Evolutionary conservation across 331 rosid genomes (phyloP), one percentile per base, ranked within the genome.

Genomic region (Prunus yedoensis): DNA sequence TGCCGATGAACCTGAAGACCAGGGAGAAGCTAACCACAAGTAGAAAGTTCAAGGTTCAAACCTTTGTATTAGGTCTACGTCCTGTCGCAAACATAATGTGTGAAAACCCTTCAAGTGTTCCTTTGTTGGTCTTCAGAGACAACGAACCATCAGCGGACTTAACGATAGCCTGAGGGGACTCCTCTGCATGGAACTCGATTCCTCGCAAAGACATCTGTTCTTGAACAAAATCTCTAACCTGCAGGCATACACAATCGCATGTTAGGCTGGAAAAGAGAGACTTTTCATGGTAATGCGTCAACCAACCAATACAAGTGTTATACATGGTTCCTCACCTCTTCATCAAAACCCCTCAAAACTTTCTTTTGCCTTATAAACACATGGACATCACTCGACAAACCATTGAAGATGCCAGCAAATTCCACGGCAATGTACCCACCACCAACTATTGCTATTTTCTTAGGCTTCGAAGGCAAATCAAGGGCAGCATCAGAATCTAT

Each of bases 401-500:
- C 97, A 78, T 83, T 88, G 83, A 95, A 95, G 70, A 95, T 95
- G 73, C 98, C 98, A 65, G 99, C 99, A 88, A 95, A 95, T 84
- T 95, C 99, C 82, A 95, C 38, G 23, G 97, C 98, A 77, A 95
- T 95, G 85, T 92, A 95, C 6, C 99, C 99, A 78, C 99, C 99
- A 73, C 99, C 99, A 80, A 95, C 89, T 68, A 95, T 95, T 53
- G 98, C 99, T 85, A 95, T 87, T 78, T 92, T 95, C 87, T 75
- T 77, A 58, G 99, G 99, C 80, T 87, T 89, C 30, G 96, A 83
- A 56, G 97, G 93, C 85, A 95, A 88, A 73, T 95, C 99, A 69
- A 95, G 99, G 51, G 99, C 98, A 72, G 92, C 91, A 88, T 95
- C 99, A 35, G 99, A 95, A 82, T 95, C 94, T 85, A 95, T 95